phyloP scores from a whole-genome alignment of 257 asterid species.

The Nicotiana tabacum region DNA sequence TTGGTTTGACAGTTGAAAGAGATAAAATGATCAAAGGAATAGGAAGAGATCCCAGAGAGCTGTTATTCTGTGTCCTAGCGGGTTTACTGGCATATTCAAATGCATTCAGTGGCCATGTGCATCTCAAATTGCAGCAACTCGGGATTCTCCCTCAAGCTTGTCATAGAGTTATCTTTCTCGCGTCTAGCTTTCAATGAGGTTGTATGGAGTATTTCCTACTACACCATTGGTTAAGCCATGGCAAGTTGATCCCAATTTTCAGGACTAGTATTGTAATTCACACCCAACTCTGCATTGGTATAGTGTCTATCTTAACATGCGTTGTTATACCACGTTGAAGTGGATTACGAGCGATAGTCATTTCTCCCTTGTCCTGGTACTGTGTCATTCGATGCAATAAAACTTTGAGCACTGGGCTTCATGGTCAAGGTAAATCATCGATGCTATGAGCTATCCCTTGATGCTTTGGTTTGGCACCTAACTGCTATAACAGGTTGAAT shows the following conservation, averaged over 20 bases:
- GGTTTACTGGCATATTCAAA: neutral
- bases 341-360: neutral
- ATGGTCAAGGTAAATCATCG: neutral
- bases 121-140: neutral
- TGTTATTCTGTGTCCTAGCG: neutral
- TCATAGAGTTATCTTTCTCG: neutral
- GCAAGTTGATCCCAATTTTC: neutral
- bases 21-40: neutral
- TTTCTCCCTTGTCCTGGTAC: neutral
- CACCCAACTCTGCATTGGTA: neutral
- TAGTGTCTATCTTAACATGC: neutral
- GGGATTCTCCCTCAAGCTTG: neutral
- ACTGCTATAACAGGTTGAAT: neutral
- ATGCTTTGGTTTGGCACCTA: neutral
- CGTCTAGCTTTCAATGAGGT: slow-evolving; percentile 2
- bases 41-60: neutral
- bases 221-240: neutral
- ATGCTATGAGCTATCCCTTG: neutral
- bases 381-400: neutral
- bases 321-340: neutral
- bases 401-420: neutral
- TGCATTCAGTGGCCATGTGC: slow-evolving; percentile 7
- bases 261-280: neutral
- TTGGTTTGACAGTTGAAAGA: neutral
- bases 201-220: neutral